phyloP scores from a whole-genome alignment of 2,329 filamentous ascomycete genomes.

The Exophiala viscosa region DNA sequence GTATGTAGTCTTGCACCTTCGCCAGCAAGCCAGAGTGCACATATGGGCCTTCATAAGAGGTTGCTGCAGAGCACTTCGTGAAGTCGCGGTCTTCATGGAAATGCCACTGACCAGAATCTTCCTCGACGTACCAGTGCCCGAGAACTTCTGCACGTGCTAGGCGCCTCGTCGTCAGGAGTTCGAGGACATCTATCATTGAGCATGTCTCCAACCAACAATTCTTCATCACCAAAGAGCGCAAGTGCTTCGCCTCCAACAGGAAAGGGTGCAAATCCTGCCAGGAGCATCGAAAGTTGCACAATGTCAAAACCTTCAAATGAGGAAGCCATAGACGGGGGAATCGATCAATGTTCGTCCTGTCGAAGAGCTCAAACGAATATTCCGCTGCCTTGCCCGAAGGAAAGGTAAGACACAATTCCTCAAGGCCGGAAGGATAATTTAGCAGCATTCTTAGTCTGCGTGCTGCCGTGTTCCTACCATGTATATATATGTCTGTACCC shows the following conservation, averaged over 20 bases:
- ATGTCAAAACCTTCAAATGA: slow-evolving; percentile 12
- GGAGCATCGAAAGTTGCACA: slow-evolving; percentile 16
- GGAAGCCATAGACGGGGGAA: slow-evolving; percentile 18
- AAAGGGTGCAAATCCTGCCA: slow-evolving; percentile 15
- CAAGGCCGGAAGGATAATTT: slow-evolving; percentile 10
- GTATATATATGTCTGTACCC: slow-evolving; percentile 5
- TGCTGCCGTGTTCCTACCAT: slow-evolving; percentile 11
- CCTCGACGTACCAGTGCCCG: slow-evolving; percentile 20
- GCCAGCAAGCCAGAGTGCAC: slow-evolving; percentile 9
- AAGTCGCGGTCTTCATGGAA: slow-evolving; percentile 11
- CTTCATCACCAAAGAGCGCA: slow-evolving; percentile 13
- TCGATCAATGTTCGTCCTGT: slow-evolving; percentile 19
- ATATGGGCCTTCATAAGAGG: slow-evolving; percentile 23
- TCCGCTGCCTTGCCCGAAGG: slow-evolving; percentile 13
- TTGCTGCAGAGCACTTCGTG: slow-evolving; percentile 14
- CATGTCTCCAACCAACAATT: slow-evolving; percentile 18
- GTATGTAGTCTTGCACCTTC: slow-evolving; percentile 17
- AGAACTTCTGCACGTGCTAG: slow-evolving; percentile 7
- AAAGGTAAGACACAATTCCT: slow-evolving; percentile 17
- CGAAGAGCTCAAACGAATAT: slow-evolving; percentile 20
- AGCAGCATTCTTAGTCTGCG: slow-evolving; percentile 11
- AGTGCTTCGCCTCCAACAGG: slow-evolving; percentile 8
- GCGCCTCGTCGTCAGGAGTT: slow-evolving; percentile 7
- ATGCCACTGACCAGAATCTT: slow-evolving; percentile 4
- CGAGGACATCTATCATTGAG: slow-evolving; percentile 18